phyloP scores from a whole-genome alignment of 2,329 filamentous ascomycete species.

The Calonectria montana region DNA sequence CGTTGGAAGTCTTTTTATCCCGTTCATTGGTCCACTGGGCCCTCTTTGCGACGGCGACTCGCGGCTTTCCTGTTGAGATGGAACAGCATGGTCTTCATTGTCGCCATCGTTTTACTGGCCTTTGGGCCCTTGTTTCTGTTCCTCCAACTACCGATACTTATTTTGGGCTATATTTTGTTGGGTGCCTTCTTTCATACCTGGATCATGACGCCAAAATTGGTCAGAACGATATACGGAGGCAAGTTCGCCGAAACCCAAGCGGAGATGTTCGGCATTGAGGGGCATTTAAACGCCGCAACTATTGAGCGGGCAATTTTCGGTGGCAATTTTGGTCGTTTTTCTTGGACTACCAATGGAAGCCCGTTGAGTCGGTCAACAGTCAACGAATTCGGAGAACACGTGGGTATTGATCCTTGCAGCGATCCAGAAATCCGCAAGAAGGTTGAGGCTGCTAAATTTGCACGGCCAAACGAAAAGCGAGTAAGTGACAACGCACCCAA shows the following conservation, averaged over 20 bases:
- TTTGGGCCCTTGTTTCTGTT: slow-evolving; percentile 18
- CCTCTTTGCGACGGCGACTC: slow-evolving; percentile 36
- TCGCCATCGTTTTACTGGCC: slow-evolving; percentile 34
- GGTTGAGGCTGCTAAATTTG: slow-evolving; percentile 41
- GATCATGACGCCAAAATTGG: slow-evolving; percentile 39
- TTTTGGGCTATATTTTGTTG: slow-evolving; percentile 9
- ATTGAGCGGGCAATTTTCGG: slow-evolving; percentile 46
- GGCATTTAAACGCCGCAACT: slow-evolving; percentile 44
- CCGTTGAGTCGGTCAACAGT: slow-evolving; percentile 40
- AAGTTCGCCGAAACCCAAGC: slow-evolving; percentile 45
- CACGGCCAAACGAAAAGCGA: slow-evolving; percentile 42
- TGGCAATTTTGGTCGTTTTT: slow-evolving; percentile 42
- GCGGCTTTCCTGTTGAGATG: slow-evolving; percentile 34
- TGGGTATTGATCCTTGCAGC: slow-evolving; percentile 41
- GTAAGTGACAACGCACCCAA: slow-evolving; percentile 36
- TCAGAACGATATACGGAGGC: slow-evolving; percentile 42
- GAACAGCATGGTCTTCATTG: slow-evolving; percentile 36
- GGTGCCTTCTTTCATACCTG: slow-evolving; percentile 32
- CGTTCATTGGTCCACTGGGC: slow-evolving; percentile 42
- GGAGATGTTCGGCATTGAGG: slow-evolving; percentile 48
- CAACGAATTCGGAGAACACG: slow-evolving; percentile 41
- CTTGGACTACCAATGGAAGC: slow-evolving; percentile 45
- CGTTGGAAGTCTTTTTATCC: slow-evolving; percentile 48
- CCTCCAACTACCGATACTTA: neutral
- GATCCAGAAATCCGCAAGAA: slow-evolving; percentile 39